phyloP scores from a whole-genome alignment of 371 early-diverging fungal genomes.

The Mortierella sp. region DNA sequence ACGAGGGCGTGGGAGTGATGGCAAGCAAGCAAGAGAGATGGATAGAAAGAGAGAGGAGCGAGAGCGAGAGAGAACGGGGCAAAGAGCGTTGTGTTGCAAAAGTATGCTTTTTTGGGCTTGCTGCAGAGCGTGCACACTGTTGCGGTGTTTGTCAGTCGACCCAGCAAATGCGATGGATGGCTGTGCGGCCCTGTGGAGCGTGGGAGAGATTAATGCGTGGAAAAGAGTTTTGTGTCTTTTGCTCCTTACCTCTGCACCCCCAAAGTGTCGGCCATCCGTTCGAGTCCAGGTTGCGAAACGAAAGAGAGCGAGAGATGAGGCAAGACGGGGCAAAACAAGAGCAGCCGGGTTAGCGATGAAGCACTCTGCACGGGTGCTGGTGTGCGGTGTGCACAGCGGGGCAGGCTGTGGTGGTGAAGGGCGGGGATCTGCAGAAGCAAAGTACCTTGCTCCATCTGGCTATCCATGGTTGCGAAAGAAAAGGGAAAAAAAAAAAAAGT shows the following conservation, averaged over 20 bases:
- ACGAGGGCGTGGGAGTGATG: no score
- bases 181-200: background rate
- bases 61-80: no score
- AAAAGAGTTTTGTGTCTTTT: background rate
- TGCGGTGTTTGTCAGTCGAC: background rate
- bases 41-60: no score
- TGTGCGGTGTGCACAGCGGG: no score
- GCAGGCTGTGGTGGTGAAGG: background rate
- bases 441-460: slow-evolving; percentile 55
- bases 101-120: no score
- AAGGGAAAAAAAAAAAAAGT: slow-evolving; percentile 9
- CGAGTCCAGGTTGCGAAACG: background rate
- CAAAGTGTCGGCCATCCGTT: background rate
- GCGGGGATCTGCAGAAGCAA: background rate
- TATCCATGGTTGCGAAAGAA: slow-evolving; percentile 42
- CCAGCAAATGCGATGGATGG: background rate
- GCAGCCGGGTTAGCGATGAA: background rate
- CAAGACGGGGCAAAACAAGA: slow-evolving; percentile 1
- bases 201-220: no score
- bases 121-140: no score
- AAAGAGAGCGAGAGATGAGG: background rate
- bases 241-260: slow-evolving; percentile 31
- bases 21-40: no score
- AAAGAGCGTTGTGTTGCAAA: no score
- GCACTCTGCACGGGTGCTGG: background rate